Percentiles rank a stretch among this genome's conserved stretches.
phyloP scores from a whole-genome alignment of 2,329 filamentous ascomycete species.

The Thielaviopsis populi region DNA sequence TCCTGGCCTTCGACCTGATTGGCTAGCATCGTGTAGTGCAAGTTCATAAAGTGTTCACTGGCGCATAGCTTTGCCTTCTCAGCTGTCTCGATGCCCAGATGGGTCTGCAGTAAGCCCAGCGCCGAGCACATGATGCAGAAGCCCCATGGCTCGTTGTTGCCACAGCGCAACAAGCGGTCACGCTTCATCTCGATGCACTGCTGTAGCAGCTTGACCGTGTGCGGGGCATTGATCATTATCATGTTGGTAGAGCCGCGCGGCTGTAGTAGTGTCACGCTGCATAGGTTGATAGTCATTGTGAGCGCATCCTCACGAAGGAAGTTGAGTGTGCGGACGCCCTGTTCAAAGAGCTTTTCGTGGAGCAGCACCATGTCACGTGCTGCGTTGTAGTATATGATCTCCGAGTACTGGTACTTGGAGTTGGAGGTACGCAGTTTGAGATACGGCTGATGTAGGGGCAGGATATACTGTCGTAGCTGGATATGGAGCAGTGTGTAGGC shows the following conservation, averaged over 20 bases:
- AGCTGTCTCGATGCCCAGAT: conserved; percentile 41
- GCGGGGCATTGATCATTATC: conserved; percentile 46
- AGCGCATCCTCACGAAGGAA: conserved; percentile 46
- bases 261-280: conserved; percentile 46
- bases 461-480: conserved; percentile 46
- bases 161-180: conserved; percentile 44
- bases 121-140: conserved; percentile 50
- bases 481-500: conserved; percentile 46
- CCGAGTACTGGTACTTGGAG: conserved; percentile 47
- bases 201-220: conserved; percentile 46
- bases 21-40: conserved; percentile 42
- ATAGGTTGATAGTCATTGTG: conserved; percentile 45
- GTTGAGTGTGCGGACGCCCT: conserved; percentile 43
- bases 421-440: conserved; percentile 44
- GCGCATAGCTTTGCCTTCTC: conserved; percentile 44
- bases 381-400: conserved; percentile 48
- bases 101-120: conserved; percentile 42
- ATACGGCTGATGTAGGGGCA: conserved; percentile 45
- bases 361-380: conserved; percentile 47
- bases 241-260: conserved; percentile 43
- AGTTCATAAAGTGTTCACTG: conserved; percentile 42
- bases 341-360: conserved; percentile 44
- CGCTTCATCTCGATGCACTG: conserved; percentile 47
- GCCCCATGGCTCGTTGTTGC: conserved; percentile 49
- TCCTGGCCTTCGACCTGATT: conserved; percentile 27